Evolutionary conservation across 75 land plant species (phyloP).

Genomic region (Picea sitchensis): DNA sequence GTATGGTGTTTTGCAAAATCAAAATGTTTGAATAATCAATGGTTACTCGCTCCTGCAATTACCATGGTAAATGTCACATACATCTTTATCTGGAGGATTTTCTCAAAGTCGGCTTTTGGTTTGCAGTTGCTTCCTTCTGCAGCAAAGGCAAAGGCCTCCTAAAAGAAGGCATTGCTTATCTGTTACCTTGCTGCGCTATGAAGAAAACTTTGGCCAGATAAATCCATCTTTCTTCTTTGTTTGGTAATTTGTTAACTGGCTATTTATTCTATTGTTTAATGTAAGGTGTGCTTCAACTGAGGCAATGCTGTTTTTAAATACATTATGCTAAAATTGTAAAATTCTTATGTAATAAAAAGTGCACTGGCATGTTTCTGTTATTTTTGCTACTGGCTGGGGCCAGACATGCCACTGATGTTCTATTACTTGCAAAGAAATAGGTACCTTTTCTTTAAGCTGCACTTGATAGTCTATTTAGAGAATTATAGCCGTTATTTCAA

Average conservation of each 20-base stretch:
- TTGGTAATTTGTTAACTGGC: neutral
- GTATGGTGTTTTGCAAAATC: slow-evolving; percentile 14
- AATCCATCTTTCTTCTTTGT: neutral
- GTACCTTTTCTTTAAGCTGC: too few relatives aligned
- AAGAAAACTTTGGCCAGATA: neutral
- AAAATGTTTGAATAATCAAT: neutral
- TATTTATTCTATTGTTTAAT: too few relatives aligned
- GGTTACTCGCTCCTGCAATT: neutral
- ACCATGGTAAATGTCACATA: neutral
- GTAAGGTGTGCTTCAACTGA: too few relatives aligned
- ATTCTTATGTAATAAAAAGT: too few relatives aligned
- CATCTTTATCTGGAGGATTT: neutral
- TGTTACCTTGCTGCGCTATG: neutral
- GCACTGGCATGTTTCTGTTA: too few relatives aligned
- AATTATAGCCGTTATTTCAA: too few relatives aligned
- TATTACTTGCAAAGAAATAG: too few relatives aligned
- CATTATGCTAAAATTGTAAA: too few relatives aligned
- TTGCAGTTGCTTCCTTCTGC: slow-evolving; percentile 31
- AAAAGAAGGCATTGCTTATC: neutral
- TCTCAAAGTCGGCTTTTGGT: neutral
- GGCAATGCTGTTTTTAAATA: too few relatives aligned
- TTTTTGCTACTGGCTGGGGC: too few relatives aligned
- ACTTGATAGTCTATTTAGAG: too few relatives aligned
- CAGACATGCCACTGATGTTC: too few relatives aligned
- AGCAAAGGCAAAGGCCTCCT: slow-evolving; percentile 18